Evolutionary conservation across 2,329 filamentous ascomycete species (phyloP), one percentile per base, ranked within the genome.

Genomic region (Colletotrichum tamarilloi): DNA sequence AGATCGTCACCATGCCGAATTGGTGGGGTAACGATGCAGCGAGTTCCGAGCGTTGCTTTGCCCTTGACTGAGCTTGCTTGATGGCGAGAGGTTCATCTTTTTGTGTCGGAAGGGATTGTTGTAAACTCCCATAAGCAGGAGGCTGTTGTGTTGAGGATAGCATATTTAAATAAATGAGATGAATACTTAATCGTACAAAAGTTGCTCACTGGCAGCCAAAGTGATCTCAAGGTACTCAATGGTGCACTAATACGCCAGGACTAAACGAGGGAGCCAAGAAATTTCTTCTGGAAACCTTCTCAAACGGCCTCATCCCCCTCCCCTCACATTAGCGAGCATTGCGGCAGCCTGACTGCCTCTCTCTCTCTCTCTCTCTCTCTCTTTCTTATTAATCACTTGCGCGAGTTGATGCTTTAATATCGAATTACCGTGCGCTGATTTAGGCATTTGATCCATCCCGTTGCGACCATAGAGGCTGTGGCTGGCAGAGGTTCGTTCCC

Each of bases 21-120:
- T 92, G 90, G 90, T 92, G 89, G 89, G 90, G 90, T 0, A 92
- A 92, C 75, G 86, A 90, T 75, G 84, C 80, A 42, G 81, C 84
- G 19, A 88, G 82, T 67, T 86, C 87, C 57, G 90, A 92, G 80
- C 83, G 89, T 65, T 92, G 90, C 78, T 92, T 91, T 83, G 87
- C 88, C 4, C 74, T 89, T 68, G 55, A n/a, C 4, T 69, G 12
- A 52, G 28, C 42, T 19, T 42, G 16, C 38, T 42, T 7, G 1
- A 19, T 8, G 16, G 14, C 38, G 38, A 1, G 1, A 42, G 8
- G 7, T 42, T 16, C 38, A 19, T 19, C 38, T 8, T 42, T 5
- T 42, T 42, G 3, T 42, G 2, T 42, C 1, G 6, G 38, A 42
- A 49, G 19, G 19, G 19, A 22, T 11, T 9, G 19, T 49, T 22